Conservation (phyloP, 352 stramenopile genomes). For the Phytophthora quininea region DNA sequence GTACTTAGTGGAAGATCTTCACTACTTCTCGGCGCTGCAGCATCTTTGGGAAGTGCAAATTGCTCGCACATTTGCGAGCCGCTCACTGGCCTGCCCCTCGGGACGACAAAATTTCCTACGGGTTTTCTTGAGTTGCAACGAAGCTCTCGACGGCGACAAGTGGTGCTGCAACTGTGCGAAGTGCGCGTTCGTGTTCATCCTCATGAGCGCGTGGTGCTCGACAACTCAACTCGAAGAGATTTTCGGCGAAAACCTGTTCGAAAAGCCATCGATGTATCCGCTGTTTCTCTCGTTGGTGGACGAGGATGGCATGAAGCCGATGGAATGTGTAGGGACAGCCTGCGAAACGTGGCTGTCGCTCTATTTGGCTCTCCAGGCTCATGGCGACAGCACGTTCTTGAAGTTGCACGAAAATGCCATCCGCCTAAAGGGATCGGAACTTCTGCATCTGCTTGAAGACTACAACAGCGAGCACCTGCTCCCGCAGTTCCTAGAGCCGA, state of each 20-base stretch:
- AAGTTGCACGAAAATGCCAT: constrained; percentile 22
- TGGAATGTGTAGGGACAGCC: constrained; percentile 49
- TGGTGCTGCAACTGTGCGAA: constrained; percentile 54
- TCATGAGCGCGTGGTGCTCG: constrained; percentile 45
- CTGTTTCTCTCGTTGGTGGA: constrained; percentile 35
- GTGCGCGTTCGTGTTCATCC: constrained; percentile 49
- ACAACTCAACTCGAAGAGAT: constrained; percentile 28
- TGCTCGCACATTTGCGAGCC: constrained; percentile 36
- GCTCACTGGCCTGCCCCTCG: constrained; percentile 21
- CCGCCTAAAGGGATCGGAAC: constrained; percentile 23
- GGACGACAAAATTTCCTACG: constrained; percentile 33
- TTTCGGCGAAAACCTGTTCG: constrained; percentile 43
- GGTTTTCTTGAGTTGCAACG: constrained; percentile 55
- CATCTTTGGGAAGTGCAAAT: constrained; percentile 57
- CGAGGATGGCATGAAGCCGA: constrained; percentile 44
- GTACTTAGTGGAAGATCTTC: constrained; percentile 41
- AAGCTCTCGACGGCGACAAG: constrained; percentile 36
- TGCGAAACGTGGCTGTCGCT: constrained; percentile 45
- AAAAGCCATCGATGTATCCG: constrained; percentile 37
- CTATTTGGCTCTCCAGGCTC: constrained; percentile 28
- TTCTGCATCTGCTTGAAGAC: constrained; percentile 34
- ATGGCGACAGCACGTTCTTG: constrained; percentile 30
- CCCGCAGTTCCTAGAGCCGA: constrained; percentile 32
- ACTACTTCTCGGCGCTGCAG: constrained; percentile 53
- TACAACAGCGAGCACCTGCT: constrained; percentile 43